These are phyloP conservation scores for Talaromyces ruber DNA, from an alignment of 495 filamentous ascomycete genomes.

Conservation along the genomic window DNA sequence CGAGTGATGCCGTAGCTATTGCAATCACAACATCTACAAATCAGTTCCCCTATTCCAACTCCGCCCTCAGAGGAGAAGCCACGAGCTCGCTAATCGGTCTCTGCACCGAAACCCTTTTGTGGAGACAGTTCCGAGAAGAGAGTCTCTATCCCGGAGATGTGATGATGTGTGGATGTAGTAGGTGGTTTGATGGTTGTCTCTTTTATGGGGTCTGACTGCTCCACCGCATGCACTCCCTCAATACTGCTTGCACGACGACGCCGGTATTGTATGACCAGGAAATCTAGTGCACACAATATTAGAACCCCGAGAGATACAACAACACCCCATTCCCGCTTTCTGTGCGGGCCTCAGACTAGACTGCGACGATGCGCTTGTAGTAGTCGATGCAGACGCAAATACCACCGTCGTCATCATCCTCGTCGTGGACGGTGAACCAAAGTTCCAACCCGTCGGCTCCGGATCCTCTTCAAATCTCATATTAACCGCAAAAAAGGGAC, in stretches of 20 bases:
- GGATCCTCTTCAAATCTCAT: constrained; percentile 11
- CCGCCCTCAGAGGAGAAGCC: not conserved
- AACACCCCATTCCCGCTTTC: not conserved
- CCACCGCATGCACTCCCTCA: not conserved
- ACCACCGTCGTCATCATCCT: not conserved
- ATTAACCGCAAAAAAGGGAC: constrained; percentile 7
- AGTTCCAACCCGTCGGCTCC: constrained; percentile 10
- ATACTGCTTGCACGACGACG: not conserved
- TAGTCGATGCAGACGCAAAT: not conserved
- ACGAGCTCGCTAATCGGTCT: not conserved
- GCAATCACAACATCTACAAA: not conserved
- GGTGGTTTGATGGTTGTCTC: not conserved
- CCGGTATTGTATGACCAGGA: not conserved
- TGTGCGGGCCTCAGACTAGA: not conserved
- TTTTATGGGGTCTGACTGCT: not conserved
- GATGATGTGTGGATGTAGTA: too few relatives aligned
- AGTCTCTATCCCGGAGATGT: not conserved
- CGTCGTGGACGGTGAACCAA: not conserved
- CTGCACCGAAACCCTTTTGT: not conserved
- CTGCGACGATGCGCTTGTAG: not conserved
- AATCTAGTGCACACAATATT: not conserved
- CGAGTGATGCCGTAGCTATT: not conserved
- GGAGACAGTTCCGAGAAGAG: not conserved
- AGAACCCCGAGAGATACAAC: not conserved
- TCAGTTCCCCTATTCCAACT: not conserved